Conservation (phyloP, 73 alveolate genomes). For the Strombidium stylifer region DNA sequence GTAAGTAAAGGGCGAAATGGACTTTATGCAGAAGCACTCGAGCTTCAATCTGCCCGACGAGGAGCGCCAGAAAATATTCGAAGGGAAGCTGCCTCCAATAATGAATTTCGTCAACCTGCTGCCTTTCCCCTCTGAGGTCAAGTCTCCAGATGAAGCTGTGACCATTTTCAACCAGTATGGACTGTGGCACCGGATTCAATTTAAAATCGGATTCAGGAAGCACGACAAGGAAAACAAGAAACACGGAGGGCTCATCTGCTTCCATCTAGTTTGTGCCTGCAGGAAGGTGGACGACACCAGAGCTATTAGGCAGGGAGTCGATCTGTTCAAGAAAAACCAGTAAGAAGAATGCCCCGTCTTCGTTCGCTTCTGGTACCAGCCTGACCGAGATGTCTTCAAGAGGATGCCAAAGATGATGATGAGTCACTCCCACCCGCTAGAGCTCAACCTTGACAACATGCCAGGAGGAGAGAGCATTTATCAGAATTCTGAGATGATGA, state of each 20-base stretch:
- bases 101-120: conserved; percentile 37
- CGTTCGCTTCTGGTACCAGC: conserved; percentile 33
- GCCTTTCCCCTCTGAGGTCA: conserved; percentile 47
- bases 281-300: conserved; percentile 9
- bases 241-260: conserved; percentile 18
- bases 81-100: too few species aligned
- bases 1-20: too few species aligned
- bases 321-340: conserved; percentile 34
- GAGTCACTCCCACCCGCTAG: conserved; percentile 49
- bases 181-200: conserved; percentile 27
- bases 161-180: conserved; percentile 39
- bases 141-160: conserved; percentile 37
- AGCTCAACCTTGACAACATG: too few species aligned
- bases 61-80: too few species aligned
- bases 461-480: conserved; percentile 31
- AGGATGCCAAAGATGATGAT: conserved; percentile 31
- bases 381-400: conserved; percentile 13
- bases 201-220: conserved; percentile 27
- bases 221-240: too few species aligned
- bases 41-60: too few species aligned
- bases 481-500: conserved; percentile 22
- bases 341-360: conserved; percentile 43
- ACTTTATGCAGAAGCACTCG: too few species aligned
- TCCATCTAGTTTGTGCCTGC: conserved; percentile 37
- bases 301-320: conserved; percentile 32